Base-by-base conservation (phyloP, 2,329 filamentous ascomycete genomes). In the Sphaceloma murrayae region DNA sequence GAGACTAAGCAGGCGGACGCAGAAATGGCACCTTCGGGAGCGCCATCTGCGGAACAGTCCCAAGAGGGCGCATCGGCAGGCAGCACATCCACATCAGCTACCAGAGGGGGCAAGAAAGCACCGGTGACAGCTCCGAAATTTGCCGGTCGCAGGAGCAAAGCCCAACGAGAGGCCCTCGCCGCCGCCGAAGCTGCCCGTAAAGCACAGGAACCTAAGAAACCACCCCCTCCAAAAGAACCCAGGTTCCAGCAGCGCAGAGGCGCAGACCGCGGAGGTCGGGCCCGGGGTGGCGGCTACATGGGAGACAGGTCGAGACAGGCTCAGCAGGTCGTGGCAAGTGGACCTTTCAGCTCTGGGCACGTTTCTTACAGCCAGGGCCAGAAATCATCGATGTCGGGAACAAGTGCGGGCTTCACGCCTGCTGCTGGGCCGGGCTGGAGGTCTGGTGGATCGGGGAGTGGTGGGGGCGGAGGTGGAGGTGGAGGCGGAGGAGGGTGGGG, bases 141-240 rank as follows among this genome's bases (percentile, higher is more conserved):
- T 46, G 63, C 59, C 11, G 65, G 64, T 9, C 59, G 67, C 43
- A 55, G 67, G 44, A 69, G 64, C 48, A 66, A 67, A 48, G 65
- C 64, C 21, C 64, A 67, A 38, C 55, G 64, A 17, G 63, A 64
- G 46, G 61, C 64, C 27, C 60, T 61, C 33, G 60, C 60, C 27
- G 52, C 58, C 16, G 57, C 56, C 10, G 56, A 60, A 32, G 51
- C 48, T 7, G 50, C 50, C n/a, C 38, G 39, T 14, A 46, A 46
- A 54, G 46, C 48, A 51, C 43, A 49, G 51, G 34, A 44, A 54
- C 44, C 42, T 38, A 57, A 43, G 43, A 57, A 57, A 11, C 22
- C 21, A n/a, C 16, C 19, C 11, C 36, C 36, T 9, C 36, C 36
- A 18, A 22, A 19, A 27, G 22, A 8, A 7, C 22, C 8, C 14